Base-by-base conservation (phyloP, 495 filamentous ascomycete species). In the Aspergillus bridgeri region DNA sequence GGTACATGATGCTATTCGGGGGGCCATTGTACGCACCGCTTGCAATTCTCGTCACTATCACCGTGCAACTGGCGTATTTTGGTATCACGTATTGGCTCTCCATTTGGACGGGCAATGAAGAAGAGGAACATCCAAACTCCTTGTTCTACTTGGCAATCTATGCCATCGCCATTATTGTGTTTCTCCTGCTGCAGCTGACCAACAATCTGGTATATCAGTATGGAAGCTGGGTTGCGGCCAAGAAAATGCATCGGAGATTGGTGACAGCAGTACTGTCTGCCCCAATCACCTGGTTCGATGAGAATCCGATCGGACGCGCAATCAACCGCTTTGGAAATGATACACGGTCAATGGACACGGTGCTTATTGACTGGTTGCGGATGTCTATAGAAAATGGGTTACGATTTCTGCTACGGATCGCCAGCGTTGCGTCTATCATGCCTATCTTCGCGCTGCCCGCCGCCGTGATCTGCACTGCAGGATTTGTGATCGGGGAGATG, bases 201-300 rank as follows among this genome's bases (percentile, higher is more conserved):
- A 65, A 65, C 46, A 60, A 62, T 20, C 48, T 69, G 1, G 53
- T 69, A 8, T 69, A 65, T 44, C 66, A 69, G 54, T 61, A 60
- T 24, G 66, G 66, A 22, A 60, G 66, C 49, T 69, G 81, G 81
- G 60, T 68, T 29, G 81, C 81, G 2, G 77, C 81, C 5, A 71
- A 74, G 24, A 70, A 65, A 17, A 69, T 81, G 44, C 91, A 96
- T 66, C 72, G 80, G 52, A 74, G 78, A 15, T 79, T 96, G 47
- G 86, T 95, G 72, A 75, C 82, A 33, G 75, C 87, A 3, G 79
- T 96, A 17, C 82, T 87, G 9, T 83, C 88, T 42, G 91, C 91
- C 3, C 87, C 86, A 59, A 90, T 95, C 68, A 87, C 88, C 63
- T 96, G 95, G 78, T 96, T 96, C 65, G 91, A 96, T 68, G 86